Evolutionary conservation across 495 filamentous ascomycete species (phyloP), one percentile per base, ranked within the genome.

Genomic region (Penicillium tannophilum): DNA sequence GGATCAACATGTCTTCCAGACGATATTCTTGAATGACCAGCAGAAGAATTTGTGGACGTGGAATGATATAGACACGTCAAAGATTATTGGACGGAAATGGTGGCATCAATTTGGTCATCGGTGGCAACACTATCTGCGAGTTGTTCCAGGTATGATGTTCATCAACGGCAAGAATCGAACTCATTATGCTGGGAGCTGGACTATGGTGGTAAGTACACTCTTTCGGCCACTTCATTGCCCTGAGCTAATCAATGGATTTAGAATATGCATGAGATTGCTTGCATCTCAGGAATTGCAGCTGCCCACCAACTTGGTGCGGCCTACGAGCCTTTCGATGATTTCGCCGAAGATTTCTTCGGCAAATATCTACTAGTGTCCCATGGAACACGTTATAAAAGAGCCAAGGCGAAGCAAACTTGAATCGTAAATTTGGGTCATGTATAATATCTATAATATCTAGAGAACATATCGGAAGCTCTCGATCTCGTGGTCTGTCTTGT

Each of bases 101-200:
- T 93, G 91, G 90, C 90, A 93, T 66, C 90, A 93, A 68, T 84
- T 93, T 23, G 89, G 90, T 19, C 91, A 95, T 65, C 77, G 84
- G 36, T 93, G 85, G 82, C 89, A 89, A 59, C 91, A 95, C 67
- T 93, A 92, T 68, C 69, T 87, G 0, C 79, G 87, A 9, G 91
- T 93, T 7, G 84, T 91, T 41, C 87, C 89, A 0, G 86, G 89
- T 61, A 85, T 93, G 83, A 89, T 88, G 89, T 84, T 90, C 35
- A 78, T 93, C n/a, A 86, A 93, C 58, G 88, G 88, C 1, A 80
- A 81, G 59, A 86, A 84, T 42, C 76, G 79, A 30, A 93, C 90
- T 0, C 72, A 79, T 10, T 93, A 85, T 64, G 90, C 89, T 4
- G 87, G 85, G 2, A 77, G 81, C 30, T 95, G 90, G 90, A 93